These are phyloP conservation scores for Xylariales sp. DNA, from an alignment of 2,329 filamentous ascomycete species.

Conservation along the genomic window DNA sequence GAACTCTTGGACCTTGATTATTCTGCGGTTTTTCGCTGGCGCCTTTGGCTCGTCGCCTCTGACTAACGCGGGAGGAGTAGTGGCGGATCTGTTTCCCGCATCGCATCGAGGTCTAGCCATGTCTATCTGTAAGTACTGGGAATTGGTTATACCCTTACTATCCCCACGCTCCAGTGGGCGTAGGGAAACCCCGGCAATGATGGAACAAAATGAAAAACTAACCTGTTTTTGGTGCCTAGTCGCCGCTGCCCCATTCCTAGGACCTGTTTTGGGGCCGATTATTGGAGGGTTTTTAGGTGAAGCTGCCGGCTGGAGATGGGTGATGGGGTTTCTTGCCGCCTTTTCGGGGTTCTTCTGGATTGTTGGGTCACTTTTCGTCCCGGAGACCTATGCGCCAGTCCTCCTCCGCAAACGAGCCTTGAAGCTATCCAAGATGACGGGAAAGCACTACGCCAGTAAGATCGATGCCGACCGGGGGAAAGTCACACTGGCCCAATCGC, in stretches of 20 bases:
- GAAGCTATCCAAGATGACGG: constrained; percentile 46
- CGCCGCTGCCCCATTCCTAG: constrained; percentile 54
- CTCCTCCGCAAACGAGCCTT: constrained; percentile 50
- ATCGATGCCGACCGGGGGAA: constrained; percentile 39
- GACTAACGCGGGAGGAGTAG: constrained; percentile 53
- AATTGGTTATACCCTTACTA: no score
- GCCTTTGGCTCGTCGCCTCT: constrained; percentile 51
- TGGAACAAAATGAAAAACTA: no score
- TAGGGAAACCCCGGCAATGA: no score
- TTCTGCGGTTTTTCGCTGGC: constrained; percentile 59
- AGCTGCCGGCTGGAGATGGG: constrained; percentile 64
- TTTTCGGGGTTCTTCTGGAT: constrained; percentile 61
- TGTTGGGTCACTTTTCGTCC: constrained; percentile 43
- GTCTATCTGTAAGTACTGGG: no score
- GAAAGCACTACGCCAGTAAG: constrained; percentile 52
- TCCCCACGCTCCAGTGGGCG: no score
- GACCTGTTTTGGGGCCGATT: constrained; percentile 59
- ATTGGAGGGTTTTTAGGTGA: constrained; percentile 63
- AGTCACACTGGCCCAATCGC: constrained; percentile 42
- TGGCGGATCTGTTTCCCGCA: constrained; percentile 53
- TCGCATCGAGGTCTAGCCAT: constrained; percentile 48
- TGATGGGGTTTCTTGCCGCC: constrained; percentile 60
- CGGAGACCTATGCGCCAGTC: constrained; percentile 58
- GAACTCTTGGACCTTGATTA: constrained; percentile 50
- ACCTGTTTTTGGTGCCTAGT: no score